Base-by-base conservation (phyloP, 768 basidiomycete species). In the Rhodotorula diobovata region DNA sequence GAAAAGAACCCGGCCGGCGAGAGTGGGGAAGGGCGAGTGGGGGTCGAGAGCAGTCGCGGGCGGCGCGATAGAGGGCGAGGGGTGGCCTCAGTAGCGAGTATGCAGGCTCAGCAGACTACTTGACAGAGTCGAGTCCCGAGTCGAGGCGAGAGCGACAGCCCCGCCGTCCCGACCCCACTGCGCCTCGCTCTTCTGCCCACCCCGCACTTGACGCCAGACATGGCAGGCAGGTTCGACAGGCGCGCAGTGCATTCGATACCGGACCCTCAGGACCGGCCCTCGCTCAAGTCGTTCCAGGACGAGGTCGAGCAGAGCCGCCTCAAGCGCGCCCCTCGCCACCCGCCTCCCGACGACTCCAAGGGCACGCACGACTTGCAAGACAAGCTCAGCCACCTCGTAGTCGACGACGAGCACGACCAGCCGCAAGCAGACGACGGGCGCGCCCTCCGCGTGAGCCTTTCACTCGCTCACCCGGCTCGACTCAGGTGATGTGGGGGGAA, bases 221-320 rank as follows among this genome's bases (percentile, higher is more conserved):
- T 65, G 63, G 28, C 63, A 0, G 43, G 32, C 10, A 32, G 34
- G 15, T 57, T 50, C 64, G 64, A 66, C 58, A 71, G 37, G 20
- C 59, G 60, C 11, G 46, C 60, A 0, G 34, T 60, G 18, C 41
- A 66, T n/a, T 60, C 64, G n/a, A 39, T 57, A 48, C 11, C 46
- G 21, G 41, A 30, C 28, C 62, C 67, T 21, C 7, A 20, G 23
- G 23, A 35, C 25, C 61, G 71, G 1, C 71, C 71, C 25, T 60
- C 79, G 2, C 73, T 81, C 28, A 77, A 75, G 61, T 73, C 79
- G 45, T 81, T 81, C 71, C 80, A 81, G 75, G 78, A 79, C 16
- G 79, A 80, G 73, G 78, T 80, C 56, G 78, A 77, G 30, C 61
- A 63, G 18, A 76, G 77, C 28, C 73, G 76, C 2, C 1, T 67